These are phyloP conservation scores for Omphalea diandra DNA, from an alignment of 441 rosid genomes.

Conservation along the genomic window DNA sequence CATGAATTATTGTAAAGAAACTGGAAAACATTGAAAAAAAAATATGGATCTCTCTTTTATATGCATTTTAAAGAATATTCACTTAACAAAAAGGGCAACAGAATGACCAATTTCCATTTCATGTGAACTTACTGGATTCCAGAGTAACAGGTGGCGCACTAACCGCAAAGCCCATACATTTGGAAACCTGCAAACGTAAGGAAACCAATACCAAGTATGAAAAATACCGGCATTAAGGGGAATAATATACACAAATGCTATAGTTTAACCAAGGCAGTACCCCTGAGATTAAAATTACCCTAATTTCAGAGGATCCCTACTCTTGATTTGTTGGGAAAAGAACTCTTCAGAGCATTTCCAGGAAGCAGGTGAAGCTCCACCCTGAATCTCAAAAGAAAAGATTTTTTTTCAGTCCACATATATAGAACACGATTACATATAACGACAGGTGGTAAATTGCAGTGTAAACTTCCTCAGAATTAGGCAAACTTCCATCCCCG, in stretches of 20 bases:
- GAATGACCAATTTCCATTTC: slow-evolving; percentile 9
- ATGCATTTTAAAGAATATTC: not conserved
- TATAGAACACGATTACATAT: not conserved
- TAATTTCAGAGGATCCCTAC: slow-evolving; percentile 83
- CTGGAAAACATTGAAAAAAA: not conserved
- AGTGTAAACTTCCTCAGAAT: not conserved
- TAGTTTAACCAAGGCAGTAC: slow-evolving; percentile 15
- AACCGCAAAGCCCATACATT: slow-evolving; percentile 83
- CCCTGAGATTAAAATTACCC: slow-evolving; percentile 50
- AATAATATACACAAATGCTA: not conserved
- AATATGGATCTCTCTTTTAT: not conserved
- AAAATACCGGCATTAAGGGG: slow-evolving; percentile 10
- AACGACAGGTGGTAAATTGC: not conserved
- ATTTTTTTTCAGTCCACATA: not conserved
- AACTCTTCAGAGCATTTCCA: slow-evolving; percentile 99
- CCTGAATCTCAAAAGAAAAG: slow-evolving; percentile 41
- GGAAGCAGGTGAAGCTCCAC: slow-evolving; percentile 77
- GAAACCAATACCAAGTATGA: slow-evolving; percentile 8
- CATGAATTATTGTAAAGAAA: not conserved
- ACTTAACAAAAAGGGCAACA: not conserved
- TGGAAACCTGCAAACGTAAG: slow-evolving; percentile 48
- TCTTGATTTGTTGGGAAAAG: slow-evolving; percentile 74
- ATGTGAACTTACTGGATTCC: slow-evolving; percentile 78
- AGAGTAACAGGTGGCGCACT: slow-evolving; percentile 74
- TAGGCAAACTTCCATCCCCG: not conserved